A percentile compares a stretch with the other conserved stretches of the same genome.
These are phyloP conservation scores for Stachybotrys chartarum DNA, from an alignment of 2,329 filamentous ascomycete species.

Conservation along the genomic window DNA sequence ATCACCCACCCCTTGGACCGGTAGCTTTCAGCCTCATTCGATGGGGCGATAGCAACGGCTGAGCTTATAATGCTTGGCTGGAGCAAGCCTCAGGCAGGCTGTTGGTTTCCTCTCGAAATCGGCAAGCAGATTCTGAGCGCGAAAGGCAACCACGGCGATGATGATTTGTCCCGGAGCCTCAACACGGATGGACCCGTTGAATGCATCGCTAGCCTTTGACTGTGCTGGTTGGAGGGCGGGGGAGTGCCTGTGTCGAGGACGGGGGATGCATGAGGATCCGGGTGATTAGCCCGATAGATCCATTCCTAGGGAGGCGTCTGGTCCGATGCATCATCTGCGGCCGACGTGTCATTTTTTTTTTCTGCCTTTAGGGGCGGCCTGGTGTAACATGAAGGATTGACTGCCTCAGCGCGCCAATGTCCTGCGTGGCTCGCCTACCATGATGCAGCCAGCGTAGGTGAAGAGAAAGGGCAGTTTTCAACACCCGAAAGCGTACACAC, in stretches of 20 bases:
- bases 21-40: not conserved
- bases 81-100: too few relatives aligned
- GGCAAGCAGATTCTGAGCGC: not conserved
- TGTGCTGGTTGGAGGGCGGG: too few relatives aligned
- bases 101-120: not conserved
- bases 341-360: not conserved
- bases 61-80: too few relatives aligned
- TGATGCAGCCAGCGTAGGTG: too few relatives aligned
- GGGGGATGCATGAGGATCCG: not conserved
- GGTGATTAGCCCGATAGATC: not conserved
- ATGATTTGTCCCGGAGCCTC: not conserved
- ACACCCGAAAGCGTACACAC: too few relatives aligned
- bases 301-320: not conserved
- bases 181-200: too few relatives aligned
- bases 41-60: too few relatives aligned
- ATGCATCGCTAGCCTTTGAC: too few relatives aligned
- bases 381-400: not conserved
- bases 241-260: not conserved
- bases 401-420: too few relatives aligned
- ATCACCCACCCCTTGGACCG: not conserved
- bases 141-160: not conserved
- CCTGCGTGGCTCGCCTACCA: too few relatives aligned
- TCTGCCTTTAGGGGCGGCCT: not conserved
- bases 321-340: not conserved
- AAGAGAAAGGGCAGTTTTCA: too few relatives aligned